A percentile compares a stretch with the other conserved stretches of the same genome.
These are phyloP conservation scores for Thamnidium elegans DNA, from an alignment of 192 early-diverging fungal species.

Conservation along the genomic window DNA sequence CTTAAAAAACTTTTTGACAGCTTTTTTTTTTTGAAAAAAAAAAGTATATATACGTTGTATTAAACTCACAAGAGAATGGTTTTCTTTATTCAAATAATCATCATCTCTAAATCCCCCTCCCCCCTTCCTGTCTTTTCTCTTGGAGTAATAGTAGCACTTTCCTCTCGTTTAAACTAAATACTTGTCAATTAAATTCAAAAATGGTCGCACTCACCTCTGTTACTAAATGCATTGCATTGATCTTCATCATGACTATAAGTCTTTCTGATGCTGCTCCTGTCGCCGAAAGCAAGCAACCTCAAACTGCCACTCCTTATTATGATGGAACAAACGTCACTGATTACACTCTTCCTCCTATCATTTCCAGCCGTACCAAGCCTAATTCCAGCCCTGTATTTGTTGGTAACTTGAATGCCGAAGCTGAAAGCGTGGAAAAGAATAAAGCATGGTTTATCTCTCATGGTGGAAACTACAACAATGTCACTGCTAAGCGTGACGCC, in stretches of 20 bases:
- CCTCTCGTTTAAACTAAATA: too few relatives aligned
- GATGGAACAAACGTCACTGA: background rate
- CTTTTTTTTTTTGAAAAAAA: too few relatives aligned
- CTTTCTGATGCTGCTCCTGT: background rate
- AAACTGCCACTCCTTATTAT: background rate
- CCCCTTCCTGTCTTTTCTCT: too few relatives aligned
- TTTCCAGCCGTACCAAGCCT: background rate
- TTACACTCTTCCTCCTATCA: background rate
- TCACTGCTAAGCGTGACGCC: background rate
- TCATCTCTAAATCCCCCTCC: too few relatives aligned
- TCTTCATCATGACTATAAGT: background rate
- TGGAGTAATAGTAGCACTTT: too few relatives aligned
- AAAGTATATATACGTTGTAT: too few relatives aligned
- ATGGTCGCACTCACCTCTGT: constrained; percentile 1
- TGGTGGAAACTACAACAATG: too few relatives aligned
- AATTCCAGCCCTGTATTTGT: too few relatives aligned
- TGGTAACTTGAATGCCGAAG: background rate
- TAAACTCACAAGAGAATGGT: too few relatives aligned
- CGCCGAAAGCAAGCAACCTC: background rate
- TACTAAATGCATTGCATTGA: background rate
- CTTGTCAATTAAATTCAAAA: background rate
- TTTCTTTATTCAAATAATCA: too few relatives aligned
- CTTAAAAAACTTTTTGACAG: too few relatives aligned
- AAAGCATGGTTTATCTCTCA: background rate
- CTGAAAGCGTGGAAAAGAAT: background rate